Evolutionary conservation across 1,139 yeast species (phyloP).

Genomic region (Scheffersomyces lignicola): DNA sequence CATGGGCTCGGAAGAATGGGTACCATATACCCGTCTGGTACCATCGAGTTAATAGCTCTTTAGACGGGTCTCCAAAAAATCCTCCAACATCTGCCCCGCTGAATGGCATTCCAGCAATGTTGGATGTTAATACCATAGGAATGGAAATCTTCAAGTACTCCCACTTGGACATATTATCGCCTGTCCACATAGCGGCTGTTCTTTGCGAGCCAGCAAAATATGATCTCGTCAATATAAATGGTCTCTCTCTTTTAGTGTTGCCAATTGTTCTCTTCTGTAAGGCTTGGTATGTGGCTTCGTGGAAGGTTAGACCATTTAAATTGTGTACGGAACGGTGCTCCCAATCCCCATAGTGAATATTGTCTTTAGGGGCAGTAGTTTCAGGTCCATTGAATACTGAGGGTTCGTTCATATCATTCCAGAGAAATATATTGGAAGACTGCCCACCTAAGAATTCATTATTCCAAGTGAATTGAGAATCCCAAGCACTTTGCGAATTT

Average conservation of each 20-base stretch:
- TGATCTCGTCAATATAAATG: constrained; percentile 86
- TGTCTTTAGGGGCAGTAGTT: constrained; percentile 81
- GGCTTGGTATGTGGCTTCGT: constrained; percentile 75
- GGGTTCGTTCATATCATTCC: constrained; percentile 99
- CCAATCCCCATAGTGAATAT: constrained; percentile 73
- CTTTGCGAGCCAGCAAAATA: constrained; percentile 91
- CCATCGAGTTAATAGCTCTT: constrained; percentile 86
- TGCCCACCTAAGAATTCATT: constrained; percentile 52
- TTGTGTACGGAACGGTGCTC: constrained; percentile 94
- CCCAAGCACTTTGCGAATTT: constrained; percentile 62
- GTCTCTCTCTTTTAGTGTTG: constrained; percentile 56
- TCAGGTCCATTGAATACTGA: constrained; percentile 95
- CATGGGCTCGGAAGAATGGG: constrained; percentile 96
- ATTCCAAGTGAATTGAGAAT: constrained; percentile 22
- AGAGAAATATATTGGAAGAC: constrained; percentile 65
- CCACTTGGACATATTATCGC: constrained; percentile 95
- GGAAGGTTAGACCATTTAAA: constrained; percentile 74
- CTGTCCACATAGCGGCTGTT: constrained; percentile 95
- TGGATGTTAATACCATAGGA: constrained; percentile 84
- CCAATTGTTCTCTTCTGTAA: constrained; percentile 48
- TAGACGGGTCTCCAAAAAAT: constrained; percentile 84
- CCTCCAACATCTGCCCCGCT: constrained; percentile 98
- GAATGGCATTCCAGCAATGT: constrained; percentile 86
- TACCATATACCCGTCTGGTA: constrained; percentile 94
- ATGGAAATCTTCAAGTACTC: constrained; percentile 75